These are phyloP conservation scores for Acacia concinna DNA, from an alignment of 331 rosid species.

Conservation along the genomic window DNA sequence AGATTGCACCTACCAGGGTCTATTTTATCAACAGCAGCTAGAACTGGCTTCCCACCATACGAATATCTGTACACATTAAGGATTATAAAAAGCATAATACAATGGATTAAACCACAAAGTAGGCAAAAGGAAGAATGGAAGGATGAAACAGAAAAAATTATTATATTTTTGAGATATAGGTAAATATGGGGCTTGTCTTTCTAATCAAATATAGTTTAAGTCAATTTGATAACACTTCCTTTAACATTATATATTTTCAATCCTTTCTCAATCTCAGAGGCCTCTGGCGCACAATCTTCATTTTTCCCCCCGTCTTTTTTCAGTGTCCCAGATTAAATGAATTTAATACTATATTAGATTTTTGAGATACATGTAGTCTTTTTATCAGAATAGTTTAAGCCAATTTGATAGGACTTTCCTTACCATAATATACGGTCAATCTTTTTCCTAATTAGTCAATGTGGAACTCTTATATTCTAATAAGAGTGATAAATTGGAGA, in stretches of 20 bases:
- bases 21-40: conserved; percentile 55
- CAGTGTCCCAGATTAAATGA: no score
- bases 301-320: no score
- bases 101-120: not conserved
- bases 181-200: no score
- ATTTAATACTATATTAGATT: no score
- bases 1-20: conserved; percentile 60
- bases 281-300: not conserved
- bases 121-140: not conserved
- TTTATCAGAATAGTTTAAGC: no score
- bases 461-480: no score
- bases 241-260: not conserved
- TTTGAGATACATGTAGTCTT: no score
- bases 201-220: no score
- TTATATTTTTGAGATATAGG: no score
- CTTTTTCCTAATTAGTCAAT: no score
- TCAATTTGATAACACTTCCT: no score
- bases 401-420: not conserved
- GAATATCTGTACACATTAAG: conserved; percentile 54
- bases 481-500: not conserved
- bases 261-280: not conserved
- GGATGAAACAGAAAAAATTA: conserved; percentile 1
- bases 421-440: no score
- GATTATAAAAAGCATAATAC: not conserved
- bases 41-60: conserved; percentile 71